Evolutionary conservation across 805 yeast genomes (phyloP), one percentile per base, ranked within the genome.

Genomic region (Pichia exigua): DNA sequence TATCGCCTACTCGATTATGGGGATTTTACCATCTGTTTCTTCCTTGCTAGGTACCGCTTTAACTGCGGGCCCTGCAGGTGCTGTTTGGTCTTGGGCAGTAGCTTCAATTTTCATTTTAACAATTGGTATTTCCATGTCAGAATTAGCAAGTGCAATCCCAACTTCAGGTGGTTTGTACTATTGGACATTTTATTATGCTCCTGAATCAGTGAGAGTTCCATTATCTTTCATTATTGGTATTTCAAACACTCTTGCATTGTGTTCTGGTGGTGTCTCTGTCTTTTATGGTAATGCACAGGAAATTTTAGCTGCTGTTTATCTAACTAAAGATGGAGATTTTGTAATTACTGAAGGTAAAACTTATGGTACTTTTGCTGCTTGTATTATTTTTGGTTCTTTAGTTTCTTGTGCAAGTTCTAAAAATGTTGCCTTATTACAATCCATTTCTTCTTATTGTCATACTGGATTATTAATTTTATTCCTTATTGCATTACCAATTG

Each of bases 101-200:
- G 51, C 55, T 0, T 54, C 57, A 2, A 24, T 70, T 11, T 78
- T 81, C 53, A 79, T 83, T 49, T 63, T 82, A 53, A 62, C 71
- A 10, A 74, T 80, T 35, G 89, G 87, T 18, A 51, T 76, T 15
- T 70, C 82, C 18, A 78, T 85, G 81, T 73, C 86, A 1, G 83
- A 82, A 57, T 65, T 82, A 56, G 86, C 85, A 1, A 75, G 82
- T 42, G 76, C 87, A 2, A 75, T 81, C 56, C 90, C 91, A 28
- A 83, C 89, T 0, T 77, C 84, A 17, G 90, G 90, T 46, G 90
- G 90, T 4, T 68, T 84, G 38, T 84, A 82, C 61, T 79, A 76
- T 63, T 81, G 84, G 81, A 78, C 86, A 0, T 80, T 76, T 65
- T 76, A 79, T 61, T 83, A 79, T 60, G 79, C 88, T 13, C 89